Conservation (phyloP, 192 early-diverging fungal species). For the Umbelopsis ramanniana region DNA sequence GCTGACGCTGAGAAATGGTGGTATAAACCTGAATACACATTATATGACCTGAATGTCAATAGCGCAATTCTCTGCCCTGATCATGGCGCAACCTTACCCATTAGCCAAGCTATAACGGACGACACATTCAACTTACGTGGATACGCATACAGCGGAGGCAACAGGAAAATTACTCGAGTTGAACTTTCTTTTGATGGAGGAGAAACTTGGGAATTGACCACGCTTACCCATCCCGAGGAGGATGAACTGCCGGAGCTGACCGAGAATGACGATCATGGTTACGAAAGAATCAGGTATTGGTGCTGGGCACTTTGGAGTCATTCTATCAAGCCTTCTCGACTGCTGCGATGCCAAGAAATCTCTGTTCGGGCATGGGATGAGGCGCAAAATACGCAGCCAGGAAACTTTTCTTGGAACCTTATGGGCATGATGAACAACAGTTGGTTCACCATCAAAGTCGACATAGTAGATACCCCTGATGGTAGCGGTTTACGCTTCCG, state of each 20-base stretch:
- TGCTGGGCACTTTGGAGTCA: slow-evolving; percentile 69
- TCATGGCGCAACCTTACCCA: slow-evolving; percentile 50
- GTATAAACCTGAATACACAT: slow-evolving; percentile 62
- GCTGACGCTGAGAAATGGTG: slow-evolving; percentile 66
- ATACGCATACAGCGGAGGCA: slow-evolving; percentile 82
- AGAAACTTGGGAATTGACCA: slow-evolving; percentile 74
- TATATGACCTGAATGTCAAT: slow-evolving; percentile 84
- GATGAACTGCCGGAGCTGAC: slow-evolving; percentile 21
- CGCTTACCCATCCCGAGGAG: slow-evolving; percentile 45
- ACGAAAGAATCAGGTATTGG: slow-evolving; percentile 52
- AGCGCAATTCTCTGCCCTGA: slow-evolving; percentile 70
- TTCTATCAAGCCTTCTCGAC: slow-evolving; percentile 37
- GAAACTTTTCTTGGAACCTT: slow-evolving; percentile 66
- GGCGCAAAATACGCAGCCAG: slow-evolving; percentile 62
- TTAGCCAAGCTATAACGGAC: slow-evolving; percentile 21
- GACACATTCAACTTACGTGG: slow-evolving; percentile 57
- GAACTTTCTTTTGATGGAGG: slow-evolving; percentile 86
- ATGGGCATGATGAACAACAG: slow-evolving; percentile 82
- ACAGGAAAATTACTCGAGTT: slow-evolving; percentile 73
- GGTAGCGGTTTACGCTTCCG: slow-evolving; percentile 41
- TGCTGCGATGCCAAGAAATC: slow-evolving; percentile 54
- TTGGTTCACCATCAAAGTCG: slow-evolving; percentile 58
- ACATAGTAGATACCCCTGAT: slow-evolving; percentile 25
- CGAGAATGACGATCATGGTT: slow-evolving; percentile 31
- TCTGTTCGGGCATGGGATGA: slow-evolving; percentile 67